Percentiles rank a stretch among this genome's conserved stretches.
Evolutionary conservation across 148 eudicot genomes (phyloP).

Genomic region (Cornus suecica): DNA sequence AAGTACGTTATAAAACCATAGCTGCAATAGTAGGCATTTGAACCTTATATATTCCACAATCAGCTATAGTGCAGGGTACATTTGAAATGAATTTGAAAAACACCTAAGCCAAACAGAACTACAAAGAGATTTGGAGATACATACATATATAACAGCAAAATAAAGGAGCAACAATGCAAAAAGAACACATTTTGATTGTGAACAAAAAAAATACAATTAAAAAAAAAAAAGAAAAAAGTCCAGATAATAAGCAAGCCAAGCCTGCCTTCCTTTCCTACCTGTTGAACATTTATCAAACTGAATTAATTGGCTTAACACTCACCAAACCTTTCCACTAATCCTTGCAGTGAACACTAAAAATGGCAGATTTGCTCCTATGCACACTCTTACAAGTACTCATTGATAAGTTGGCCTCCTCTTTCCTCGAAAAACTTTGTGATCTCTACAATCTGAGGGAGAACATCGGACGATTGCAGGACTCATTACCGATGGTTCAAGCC

Average conservation of each 20-base stretch:
- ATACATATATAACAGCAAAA: neutral
- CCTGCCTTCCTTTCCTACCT: neutral
- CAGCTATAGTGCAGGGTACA: neutral
- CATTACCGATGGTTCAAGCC: conserved; percentile 7
- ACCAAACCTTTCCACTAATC: neutral
- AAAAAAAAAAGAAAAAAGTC: no score
- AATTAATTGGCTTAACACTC: neutral
- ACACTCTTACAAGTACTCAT: conserved; percentile 1
- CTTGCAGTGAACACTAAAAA: neutral
- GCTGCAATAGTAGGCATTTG: no score
- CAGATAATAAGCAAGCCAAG: neutral
- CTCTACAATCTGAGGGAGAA: conserved; percentile 8
- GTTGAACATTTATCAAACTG: neutral
- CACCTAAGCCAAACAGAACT: neutral
- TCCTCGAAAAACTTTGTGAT: neutral
- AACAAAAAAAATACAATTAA: no score
- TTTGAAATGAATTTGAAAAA: neutral
- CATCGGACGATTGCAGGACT: neutral
- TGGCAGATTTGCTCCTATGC: neutral
- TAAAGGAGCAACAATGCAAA: neutral
- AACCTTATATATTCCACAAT: no score
- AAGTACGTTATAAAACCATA: neutral
- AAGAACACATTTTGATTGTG: no score
- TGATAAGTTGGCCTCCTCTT: conserved; percentile 12
- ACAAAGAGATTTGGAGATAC: neutral